A percentile compares a stretch with the other conserved stretches of the same genome.
phyloP scores from a whole-genome alignment of 169 alveolate genomes.

The Eimeria praecox region DNA sequence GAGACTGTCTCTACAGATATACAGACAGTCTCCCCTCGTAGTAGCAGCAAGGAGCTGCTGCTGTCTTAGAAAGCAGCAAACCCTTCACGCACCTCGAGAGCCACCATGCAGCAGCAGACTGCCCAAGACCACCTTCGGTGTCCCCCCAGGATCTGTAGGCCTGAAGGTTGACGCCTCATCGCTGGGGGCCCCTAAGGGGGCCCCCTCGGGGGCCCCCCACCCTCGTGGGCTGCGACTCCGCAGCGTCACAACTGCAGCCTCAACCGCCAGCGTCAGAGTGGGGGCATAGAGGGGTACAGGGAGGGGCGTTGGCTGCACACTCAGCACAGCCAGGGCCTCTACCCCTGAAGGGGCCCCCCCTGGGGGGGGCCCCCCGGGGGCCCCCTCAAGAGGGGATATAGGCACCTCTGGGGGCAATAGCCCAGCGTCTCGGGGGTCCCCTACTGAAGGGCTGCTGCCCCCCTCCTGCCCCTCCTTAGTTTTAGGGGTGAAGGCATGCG shows the following conservation, averaged over 20 bases:
- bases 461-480: background rate
- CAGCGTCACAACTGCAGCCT: conserved; percentile 46
- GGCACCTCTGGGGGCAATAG: background rate
- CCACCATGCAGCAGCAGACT: conserved; percentile 71
- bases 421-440: background rate
- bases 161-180: background rate
- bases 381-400: background rate
- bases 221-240: background rate
- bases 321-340: conserved; percentile 54
- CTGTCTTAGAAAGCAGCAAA: no score
- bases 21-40: no score
- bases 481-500: background rate
- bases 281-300: conserved; percentile 70
- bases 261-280: conserved; percentile 29
- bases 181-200: background rate
- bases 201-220: background rate
- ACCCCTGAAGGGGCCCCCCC: conserved; percentile 23
- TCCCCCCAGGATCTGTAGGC: background rate
- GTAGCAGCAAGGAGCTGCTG: no score
- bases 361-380: conserved; percentile 39
- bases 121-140: conserved; percentile 47
- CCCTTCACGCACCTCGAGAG: conserved; percentile 39
- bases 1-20: no score
- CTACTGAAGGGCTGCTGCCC: background rate
- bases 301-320: conserved; percentile 60